Evolutionary conservation across 1,284 basidiomycete genomes (phyloP), one percentile per base, ranked within the genome.

Genomic region (Ustilago bromivora): DNA sequence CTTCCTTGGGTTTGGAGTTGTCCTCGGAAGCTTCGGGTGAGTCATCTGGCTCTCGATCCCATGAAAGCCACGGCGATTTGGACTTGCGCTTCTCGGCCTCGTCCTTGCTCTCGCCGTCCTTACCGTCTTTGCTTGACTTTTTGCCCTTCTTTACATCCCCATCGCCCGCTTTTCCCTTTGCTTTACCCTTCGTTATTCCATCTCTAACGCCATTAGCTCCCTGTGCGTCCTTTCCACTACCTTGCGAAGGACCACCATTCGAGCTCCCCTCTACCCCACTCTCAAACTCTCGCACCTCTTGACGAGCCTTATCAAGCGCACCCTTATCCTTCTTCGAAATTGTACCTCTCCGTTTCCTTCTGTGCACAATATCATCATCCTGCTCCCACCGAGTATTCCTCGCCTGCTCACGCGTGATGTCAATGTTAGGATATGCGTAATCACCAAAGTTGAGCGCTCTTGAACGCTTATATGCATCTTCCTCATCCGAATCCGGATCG

Each of bases 401-500:
- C 7, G 58, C 57, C 66, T 76, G 86, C 87, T 94, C 90, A 54
- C 93, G 90, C 84, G 91, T 94, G 41, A 94, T 91, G 82, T 96
- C 95, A 68, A 96, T 92, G 76, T 91, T 92, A 0, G 94, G 94
- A 85, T 96, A 97, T 78, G 93, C 91, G 83, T 95, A 95, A 87
- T 98, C 95, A 10, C 96, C 97, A 81, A 96, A 95, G 28, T 94
- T 88, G 62, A 94, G 92, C 74, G 90, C 89, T 78, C 90, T 89
- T 80, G 92, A 91, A 58, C 92, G 89, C 19, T 87, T 87, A 81
- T 92, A 96, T 52, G 95, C 87, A 71, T 93, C 91, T 34, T 85
- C 78, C 86, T 95, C 91, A 67, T 88, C 88, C 46, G 89, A 87
- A 78, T 92, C 89, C 66, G 89, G 83, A 41, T 90, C 90, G 4